phyloP scores from a whole-genome alignment of 1,139 yeast species.

The Pichia sp. region DNA sequence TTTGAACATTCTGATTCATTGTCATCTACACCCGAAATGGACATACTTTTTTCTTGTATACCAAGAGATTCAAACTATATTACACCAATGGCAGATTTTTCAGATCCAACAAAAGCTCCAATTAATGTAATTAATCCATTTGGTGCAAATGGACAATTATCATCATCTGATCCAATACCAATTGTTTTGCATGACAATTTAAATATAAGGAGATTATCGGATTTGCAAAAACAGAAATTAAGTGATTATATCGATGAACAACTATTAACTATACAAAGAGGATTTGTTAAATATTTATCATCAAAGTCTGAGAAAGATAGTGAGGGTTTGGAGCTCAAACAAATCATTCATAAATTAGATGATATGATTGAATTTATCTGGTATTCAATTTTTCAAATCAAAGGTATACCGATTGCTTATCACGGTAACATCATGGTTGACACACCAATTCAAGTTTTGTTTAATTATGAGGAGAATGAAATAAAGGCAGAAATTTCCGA shows the following conservation, averaged over 20 bases:
- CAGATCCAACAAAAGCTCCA: constrained; percentile 11
- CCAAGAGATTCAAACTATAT: constrained; percentile 11
- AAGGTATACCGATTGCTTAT: constrained; percentile 29
- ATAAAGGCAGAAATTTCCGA: not conserved
- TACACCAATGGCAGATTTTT: constrained; percentile 15
- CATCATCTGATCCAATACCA: constrained; percentile 20
- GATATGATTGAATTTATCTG: constrained; percentile 48
- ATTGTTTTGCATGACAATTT: not conserved
- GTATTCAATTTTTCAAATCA: constrained; percentile 39
- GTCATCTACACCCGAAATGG: constrained; percentile 4
- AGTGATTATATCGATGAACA: constrained; percentile 55
- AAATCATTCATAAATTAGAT: constrained; percentile 41
- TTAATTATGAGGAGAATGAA: not conserved
- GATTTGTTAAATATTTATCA: constrained; percentile 56
- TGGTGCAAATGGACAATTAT: constrained; percentile 19
- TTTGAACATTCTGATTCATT: constrained; percentile 10
- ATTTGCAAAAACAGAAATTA: constrained; percentile 54
- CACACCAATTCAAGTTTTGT: constrained; percentile 26
- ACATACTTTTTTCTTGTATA: constrained; percentile 2
- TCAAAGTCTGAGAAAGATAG: constrained; percentile 18
- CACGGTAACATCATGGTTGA: constrained; percentile 28
- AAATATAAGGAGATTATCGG: constrained; percentile 26
- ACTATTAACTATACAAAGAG: constrained; percentile 53
- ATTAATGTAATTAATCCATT: constrained; percentile 27
- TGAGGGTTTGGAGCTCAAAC: constrained; percentile 28